phyloP scores from a whole-genome alignment of 2,329 filamentous ascomycete species.

The Microsporum audouinii region DNA sequence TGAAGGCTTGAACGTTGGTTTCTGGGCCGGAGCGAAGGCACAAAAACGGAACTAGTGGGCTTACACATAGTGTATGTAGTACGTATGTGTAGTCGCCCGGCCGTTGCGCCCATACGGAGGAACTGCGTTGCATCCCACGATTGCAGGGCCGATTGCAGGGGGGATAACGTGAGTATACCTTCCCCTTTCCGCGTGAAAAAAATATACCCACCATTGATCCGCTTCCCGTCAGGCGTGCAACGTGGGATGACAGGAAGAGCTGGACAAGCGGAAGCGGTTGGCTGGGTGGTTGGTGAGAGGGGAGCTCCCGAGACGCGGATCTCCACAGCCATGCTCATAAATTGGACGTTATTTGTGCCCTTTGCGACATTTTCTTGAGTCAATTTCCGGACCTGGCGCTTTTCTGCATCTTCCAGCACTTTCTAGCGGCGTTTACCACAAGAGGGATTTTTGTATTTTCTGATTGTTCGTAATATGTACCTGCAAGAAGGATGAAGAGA shows the following conservation, averaged over 20 bases:
- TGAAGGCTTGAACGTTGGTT: not conserved
- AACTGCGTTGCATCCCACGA: not conserved
- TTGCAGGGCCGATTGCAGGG: not conserved
- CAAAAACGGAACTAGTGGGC: not conserved
- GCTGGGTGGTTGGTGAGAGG: not conserved
- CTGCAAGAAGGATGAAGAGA: not conserved
- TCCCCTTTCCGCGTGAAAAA: not conserved
- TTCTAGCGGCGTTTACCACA: not conserved
- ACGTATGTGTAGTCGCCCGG: not conserved
- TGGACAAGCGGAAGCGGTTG: not conserved
- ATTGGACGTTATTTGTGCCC: not conserved
- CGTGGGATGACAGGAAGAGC: conserved; percentile 1
- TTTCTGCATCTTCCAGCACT: not conserved
- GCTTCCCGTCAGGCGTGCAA: conserved; percentile 5
- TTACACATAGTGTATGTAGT: not conserved
- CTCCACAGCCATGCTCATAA: not conserved
- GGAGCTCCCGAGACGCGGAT: not conserved
- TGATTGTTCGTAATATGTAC: not conserved
- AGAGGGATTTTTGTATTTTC: not conserved
- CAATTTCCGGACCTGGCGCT: not conserved
- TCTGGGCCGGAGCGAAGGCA: not conserved
- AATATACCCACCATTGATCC: not conserved
- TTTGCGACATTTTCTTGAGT: not conserved
- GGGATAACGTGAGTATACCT: not conserved
- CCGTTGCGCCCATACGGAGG: not conserved